phyloP scores from a whole-genome alignment of 768 basidiomycete genomes.

The Tylopilus subfusipes region DNA sequence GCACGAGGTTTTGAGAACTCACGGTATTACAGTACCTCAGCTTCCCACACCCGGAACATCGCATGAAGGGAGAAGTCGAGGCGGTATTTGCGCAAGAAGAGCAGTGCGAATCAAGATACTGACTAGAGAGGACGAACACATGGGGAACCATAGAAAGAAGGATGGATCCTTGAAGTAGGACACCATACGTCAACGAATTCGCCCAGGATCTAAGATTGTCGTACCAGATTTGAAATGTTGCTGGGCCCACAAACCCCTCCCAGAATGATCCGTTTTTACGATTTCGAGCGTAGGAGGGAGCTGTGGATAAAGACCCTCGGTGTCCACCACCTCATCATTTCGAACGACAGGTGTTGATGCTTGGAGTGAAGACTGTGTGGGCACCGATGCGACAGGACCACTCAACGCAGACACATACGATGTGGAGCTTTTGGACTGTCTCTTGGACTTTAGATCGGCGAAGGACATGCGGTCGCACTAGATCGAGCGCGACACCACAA shows the following conservation, averaged over 20 bases:
- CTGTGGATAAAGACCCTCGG: conserved; percentile 18
- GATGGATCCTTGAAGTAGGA: conserved; percentile 46
- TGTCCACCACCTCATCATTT: conserved; percentile 3
- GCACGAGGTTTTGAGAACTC: conserved; percentile 21
- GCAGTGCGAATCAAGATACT: conserved; percentile 60
- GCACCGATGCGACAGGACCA: conserved; percentile 18
- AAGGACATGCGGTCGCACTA: conserved; percentile 34
- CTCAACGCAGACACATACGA: conserved; percentile 35
- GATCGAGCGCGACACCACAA: no score
- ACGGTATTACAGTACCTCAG: conserved; percentile 78
- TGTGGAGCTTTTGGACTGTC: conserved; percentile 29
- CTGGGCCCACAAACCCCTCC: conserved; percentile 47
- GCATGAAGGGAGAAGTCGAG: conserved; percentile 43
- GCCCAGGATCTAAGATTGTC: neutral
- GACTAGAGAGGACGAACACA: conserved; percentile 60
- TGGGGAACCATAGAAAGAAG: conserved; percentile 59
- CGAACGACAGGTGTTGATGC: conserved; percentile 5
- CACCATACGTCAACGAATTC: neutral
- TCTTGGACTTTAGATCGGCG: conserved; percentile 29
- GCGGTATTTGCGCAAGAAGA: conserved; percentile 57
- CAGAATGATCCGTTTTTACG: conserved; percentile 33
- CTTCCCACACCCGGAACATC: conserved; percentile 71
- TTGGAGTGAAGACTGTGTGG: conserved; percentile 26
- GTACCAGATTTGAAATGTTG: conserved; percentile 37
- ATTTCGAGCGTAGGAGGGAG: conserved; percentile 44